Conservation (phyloP, 2,329 filamentous ascomycete genomes). For the Simplicillium aogashimaense region DNA sequence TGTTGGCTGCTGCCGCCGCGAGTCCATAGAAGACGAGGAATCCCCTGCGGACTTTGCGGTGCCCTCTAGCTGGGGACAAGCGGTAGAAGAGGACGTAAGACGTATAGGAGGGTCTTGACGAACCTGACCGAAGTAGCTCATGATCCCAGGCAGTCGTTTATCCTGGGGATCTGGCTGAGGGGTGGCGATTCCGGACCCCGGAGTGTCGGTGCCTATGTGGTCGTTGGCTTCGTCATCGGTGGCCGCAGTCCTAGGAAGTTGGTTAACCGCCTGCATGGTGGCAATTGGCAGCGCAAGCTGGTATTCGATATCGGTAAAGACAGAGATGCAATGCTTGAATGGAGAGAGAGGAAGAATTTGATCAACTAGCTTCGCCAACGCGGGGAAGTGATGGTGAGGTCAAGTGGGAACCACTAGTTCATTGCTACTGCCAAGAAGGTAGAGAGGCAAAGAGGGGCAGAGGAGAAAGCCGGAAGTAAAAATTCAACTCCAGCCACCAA, state of each 20-base stretch:
- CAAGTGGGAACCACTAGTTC: neutral
- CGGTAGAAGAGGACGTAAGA: slow-evolving; percentile 23
- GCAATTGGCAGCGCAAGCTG: slow-evolving; percentile 4
- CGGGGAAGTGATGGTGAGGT: neutral
- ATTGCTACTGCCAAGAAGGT: neutral
- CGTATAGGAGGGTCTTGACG: slow-evolving; percentile 67
- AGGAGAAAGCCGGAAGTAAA: too few species aligned
- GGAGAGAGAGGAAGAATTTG: neutral
- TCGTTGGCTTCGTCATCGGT: slow-evolving; percentile 63
- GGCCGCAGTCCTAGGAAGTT: slow-evolving; percentile 41
- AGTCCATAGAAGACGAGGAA: neutral
- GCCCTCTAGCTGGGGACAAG: slow-evolving; percentile 24
- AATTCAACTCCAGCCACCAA: too few species aligned
- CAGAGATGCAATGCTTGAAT: neutral
- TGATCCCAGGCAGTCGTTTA: slow-evolving; percentile 90
- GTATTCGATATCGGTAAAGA: neutral
- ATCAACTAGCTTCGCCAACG: neutral
- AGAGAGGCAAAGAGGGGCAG: neutral
- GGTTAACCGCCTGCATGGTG: slow-evolving; percentile 40
- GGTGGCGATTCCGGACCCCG: slow-evolving; percentile 83
- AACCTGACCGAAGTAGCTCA: slow-evolving; percentile 99
- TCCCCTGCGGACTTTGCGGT: neutral
- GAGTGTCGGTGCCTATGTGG: slow-evolving; percentile 75
- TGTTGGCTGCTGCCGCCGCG: slow-evolving; percentile 1
- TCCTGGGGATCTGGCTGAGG: slow-evolving; percentile 89